Base-by-base conservation (phyloP, 2,329 filamentous ascomycete genomes). In the Metarhizium rileyi region DNA sequence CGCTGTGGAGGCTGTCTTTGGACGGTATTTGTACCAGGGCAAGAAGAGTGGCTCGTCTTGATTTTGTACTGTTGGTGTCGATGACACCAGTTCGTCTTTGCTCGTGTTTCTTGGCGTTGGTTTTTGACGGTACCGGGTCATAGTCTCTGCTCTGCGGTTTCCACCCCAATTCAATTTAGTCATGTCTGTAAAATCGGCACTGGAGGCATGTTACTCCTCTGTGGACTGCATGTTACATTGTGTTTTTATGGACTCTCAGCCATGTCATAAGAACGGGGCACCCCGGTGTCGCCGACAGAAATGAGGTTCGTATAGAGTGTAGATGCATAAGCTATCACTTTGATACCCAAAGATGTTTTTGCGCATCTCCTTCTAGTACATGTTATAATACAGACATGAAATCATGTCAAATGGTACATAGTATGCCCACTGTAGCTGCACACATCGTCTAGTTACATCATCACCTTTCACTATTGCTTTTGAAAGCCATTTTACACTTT, bases 1-100 rank as follows among this genome's bases (percentile, higher is more conserved):
- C 22, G 66, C 70, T 14, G 67, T 71, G 2, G 74, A 81, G 66
- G 67, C 71, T 16, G 61, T 75, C 25, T 56, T 81, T 43, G 73
- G 73, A 47, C 63, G 68, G 64, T 80, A 66, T 53, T 66, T 71
- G 44, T 64, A 65, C 59, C 66, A 63, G 58, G 61, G 62, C 44
- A 69, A 68, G 65, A 60, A 62, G 40, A 56, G 51, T 16, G n/a
- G 35, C 36, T 59, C 51, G 40, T 60, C 48, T 23, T 57, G 53
- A 50, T 44, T 30, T 38, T 5, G 35, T 3, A 7, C n/a, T 35
- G 30, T 42, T 22, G 8, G 9, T 10, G 28, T 9, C 22, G 41
- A 23, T 30, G 41, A 45, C 42, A 22, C 25, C 46, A 18, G 8
- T 14, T 18, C 36, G 25, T 18, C 4, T 43, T 27, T 43, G 9